Conservation (phyloP, 306 rosid species). For the Vigna mungo region DNA sequence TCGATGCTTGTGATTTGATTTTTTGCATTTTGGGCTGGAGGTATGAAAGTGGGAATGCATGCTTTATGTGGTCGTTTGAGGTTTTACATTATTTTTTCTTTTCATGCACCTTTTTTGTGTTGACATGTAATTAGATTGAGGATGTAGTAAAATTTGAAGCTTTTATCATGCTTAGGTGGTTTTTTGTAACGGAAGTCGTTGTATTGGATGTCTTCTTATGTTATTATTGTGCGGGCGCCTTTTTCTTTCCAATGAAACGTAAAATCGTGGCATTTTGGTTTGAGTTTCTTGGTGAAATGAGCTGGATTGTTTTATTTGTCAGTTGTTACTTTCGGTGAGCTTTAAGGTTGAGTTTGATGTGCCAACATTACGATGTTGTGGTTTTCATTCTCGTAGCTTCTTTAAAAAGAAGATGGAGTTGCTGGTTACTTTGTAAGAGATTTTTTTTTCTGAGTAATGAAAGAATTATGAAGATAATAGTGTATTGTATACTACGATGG, state of each 20-base stretch:
- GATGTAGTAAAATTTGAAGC: not conserved
- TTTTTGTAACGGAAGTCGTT: not conserved
- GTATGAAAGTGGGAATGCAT: not conserved
- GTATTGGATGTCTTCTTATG: not conserved
- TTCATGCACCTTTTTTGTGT: conserved; percentile 20
- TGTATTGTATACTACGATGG: not conserved
- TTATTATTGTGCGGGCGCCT: not conserved
- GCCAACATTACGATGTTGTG: not conserved
- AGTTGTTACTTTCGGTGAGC: not conserved
- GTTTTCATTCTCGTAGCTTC: not conserved
- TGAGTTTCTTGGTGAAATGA: conserved; percentile 9
- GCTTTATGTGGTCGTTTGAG: conserved; percentile 18
- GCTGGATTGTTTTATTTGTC: not conserved
- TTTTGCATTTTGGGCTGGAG: not conserved
- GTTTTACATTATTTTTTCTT: conserved; percentile 12
- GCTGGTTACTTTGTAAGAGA: not conserved
- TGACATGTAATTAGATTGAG: not conserved
- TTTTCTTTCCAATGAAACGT: not conserved
- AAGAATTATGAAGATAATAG: conserved; percentile 8
- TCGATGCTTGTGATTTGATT: not conserved
- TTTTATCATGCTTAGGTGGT: not conserved
- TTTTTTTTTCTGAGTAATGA: not conserved
- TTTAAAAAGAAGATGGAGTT: not conserved
- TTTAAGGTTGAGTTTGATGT: not conserved
- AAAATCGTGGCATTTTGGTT: not conserved